Evolutionary conservation across 345 rosid species (phyloP).

Genomic region (Populus davidiana): DNA sequence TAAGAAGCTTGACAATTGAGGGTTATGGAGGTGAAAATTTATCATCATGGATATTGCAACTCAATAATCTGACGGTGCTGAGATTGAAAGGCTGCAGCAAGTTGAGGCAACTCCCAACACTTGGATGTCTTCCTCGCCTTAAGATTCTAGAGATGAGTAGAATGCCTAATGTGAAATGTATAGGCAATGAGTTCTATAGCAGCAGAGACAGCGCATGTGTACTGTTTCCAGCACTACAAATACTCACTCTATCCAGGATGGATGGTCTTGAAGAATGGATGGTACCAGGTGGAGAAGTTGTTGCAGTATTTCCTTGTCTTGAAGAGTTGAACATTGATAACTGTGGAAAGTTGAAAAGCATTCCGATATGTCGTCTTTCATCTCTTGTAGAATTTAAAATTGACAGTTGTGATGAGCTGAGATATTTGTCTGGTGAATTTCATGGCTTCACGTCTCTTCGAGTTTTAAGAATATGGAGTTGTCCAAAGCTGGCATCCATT

Average conservation of each 20-base stretch:
- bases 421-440: not conserved
- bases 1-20: too few species aligned
- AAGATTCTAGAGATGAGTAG: too few species aligned
- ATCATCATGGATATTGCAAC: too few species aligned
- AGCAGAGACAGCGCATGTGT: not conserved
- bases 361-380: not conserved
- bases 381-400: not conserved
- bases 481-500: not conserved
- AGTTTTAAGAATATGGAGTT: fast-evolving
- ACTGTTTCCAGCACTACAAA: conserved; percentile 12
- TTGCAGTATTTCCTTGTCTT: conserved; percentile 16
- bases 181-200: conserved; percentile 2
- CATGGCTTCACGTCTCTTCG: not conserved
- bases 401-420: not conserved
- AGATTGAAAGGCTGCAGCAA: too few species aligned
- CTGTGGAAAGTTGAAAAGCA: conserved; percentile 11
- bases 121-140: too few species aligned
- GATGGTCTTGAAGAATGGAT: conserved; percentile 7
- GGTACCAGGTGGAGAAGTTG: not conserved
- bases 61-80: too few species aligned
- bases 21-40: too few species aligned
- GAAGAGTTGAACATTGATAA: not conserved
- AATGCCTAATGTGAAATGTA: not conserved
- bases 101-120: too few species aligned
- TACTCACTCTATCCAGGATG: not conserved